These are phyloP conservation scores for Colletotrichum somersetense DNA, from an alignment of 2,329 filamentous ascomycete genomes.

Conservation along the genomic window DNA sequence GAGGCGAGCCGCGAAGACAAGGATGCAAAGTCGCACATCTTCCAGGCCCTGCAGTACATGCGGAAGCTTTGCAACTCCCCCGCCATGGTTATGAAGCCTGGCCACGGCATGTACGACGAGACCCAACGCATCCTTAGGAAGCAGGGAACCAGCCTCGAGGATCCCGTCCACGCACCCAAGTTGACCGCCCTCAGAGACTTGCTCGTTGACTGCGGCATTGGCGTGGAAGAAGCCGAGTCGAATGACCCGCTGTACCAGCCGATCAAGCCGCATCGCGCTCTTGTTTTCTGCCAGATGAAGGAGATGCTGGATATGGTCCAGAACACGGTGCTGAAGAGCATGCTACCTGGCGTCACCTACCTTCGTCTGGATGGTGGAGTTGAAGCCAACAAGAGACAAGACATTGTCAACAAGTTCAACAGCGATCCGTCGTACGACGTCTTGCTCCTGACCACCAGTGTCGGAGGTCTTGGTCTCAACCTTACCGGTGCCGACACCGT, in stretches of 20 bases:
- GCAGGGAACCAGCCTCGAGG: constrained; percentile 85
- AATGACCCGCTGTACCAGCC: constrained; percentile 77
- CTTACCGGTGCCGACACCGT: constrained; percentile 97
- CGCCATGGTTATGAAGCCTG: constrained; percentile 94
- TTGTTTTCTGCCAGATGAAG: constrained; percentile 99
- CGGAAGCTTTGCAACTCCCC: constrained; percentile 99
- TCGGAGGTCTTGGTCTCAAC: constrained; percentile 94
- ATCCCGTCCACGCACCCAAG: constrained; percentile 91
- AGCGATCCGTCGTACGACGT: constrained; percentile 97
- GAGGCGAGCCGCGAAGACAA: constrained; percentile 89
- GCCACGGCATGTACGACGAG: constrained; percentile 89
- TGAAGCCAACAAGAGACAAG: constrained; percentile 92
- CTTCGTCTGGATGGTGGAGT: constrained; percentile 94
- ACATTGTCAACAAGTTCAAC: constrained; percentile 99
- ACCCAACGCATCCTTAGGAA: constrained; percentile 84
- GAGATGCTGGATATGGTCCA: constrained; percentile 99
- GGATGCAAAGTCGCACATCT: constrained; percentile 97
- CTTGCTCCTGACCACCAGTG: constrained; percentile 91
- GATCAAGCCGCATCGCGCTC: constrained; percentile 93
- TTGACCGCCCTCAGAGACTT: constrained; percentile 90
- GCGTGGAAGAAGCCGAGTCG: constrained; percentile 74
- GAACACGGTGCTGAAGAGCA: constrained; percentile 87
- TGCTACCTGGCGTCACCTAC: constrained; percentile 93
- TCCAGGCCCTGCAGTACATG: constrained; percentile 99
- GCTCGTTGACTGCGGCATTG: constrained; percentile 98